A percentile compares a stretch with the other conserved stretches of the same genome.
These are phyloP conservation scores for Penicillium lividum DNA, from an alignment of 495 filamentous ascomycete species.

Conservation along the genomic window DNA sequence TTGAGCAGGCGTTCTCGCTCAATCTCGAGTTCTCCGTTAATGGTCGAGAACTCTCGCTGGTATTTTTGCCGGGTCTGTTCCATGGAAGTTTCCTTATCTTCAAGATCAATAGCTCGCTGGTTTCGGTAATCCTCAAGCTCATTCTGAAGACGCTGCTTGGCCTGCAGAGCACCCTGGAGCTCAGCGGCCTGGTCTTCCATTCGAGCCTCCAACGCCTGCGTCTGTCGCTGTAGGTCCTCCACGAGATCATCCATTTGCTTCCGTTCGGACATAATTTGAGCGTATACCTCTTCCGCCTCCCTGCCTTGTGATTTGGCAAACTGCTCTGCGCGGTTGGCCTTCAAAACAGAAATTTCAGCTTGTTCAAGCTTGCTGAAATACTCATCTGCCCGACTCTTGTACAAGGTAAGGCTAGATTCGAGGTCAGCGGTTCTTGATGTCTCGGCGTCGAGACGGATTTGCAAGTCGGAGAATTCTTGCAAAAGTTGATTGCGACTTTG, in stretches of 20 bases:
- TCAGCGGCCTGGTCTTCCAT: slow-evolving; percentile 92
- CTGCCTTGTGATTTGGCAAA: slow-evolving; percentile 86
- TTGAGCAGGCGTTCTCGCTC: slow-evolving; percentile 82
- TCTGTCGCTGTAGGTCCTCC: slow-evolving; percentile 87
- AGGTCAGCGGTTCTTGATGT: slow-evolving; percentile 82
- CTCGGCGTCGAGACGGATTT: slow-evolving; percentile 90
- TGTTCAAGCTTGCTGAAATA: slow-evolving; percentile 98
- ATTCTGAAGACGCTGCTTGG: slow-evolving; percentile 94
- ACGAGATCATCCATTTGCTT: slow-evolving; percentile 85
- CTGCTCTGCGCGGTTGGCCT: slow-evolving; percentile 87
- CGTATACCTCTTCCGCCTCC: slow-evolving; percentile 89
- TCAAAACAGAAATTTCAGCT: slow-evolving; percentile 92
- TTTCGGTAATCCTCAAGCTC: slow-evolving; percentile 97
- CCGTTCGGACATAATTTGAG: slow-evolving; percentile 87
- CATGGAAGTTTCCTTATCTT: slow-evolving; percentile 94
- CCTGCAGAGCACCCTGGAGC: slow-evolving; percentile 79
- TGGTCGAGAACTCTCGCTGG: slow-evolving; percentile 82
- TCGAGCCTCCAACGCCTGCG: slow-evolving; percentile 84
- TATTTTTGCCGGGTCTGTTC: slow-evolving; percentile 98
- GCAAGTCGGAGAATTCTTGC: slow-evolving; percentile 90
- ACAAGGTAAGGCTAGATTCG: slow-evolving; percentile 77
- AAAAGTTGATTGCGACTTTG: slow-evolving; percentile 82
- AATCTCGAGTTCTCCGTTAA: slow-evolving; percentile 90
- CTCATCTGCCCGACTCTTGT: slow-evolving; percentile 92
- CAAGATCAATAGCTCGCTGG: slow-evolving; percentile 91